These are phyloP conservation scores for Mycena albidolilacea DNA, from an alignment of 768 basidiomycete species.

Conservation along the genomic window DNA sequence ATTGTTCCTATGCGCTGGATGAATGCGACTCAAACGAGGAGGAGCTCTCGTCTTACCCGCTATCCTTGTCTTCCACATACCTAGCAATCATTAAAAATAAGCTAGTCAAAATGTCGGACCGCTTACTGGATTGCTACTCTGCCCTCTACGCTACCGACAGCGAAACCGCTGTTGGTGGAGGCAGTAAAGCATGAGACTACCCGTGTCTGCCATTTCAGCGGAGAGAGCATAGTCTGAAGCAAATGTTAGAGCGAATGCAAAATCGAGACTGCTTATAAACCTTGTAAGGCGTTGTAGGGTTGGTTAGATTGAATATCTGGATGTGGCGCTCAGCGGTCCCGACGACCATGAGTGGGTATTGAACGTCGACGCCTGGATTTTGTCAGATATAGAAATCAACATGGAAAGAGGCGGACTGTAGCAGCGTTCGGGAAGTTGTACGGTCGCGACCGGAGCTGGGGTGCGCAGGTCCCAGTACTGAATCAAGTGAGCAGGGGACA, in stretches of 20 bases:
- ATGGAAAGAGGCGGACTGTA: conserved; percentile 62
- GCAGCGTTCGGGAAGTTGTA: conserved; percentile 91
- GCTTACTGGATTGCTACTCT: conserved; percentile 94
- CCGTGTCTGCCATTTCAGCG: conserved; percentile 95
- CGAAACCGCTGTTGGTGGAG: conserved; percentile 77
- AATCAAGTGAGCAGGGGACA: conserved; percentile 11
- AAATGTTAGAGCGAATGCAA: not conserved
- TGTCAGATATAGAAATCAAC: not conserved
- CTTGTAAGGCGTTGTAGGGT: conserved; percentile 85
- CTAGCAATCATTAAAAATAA: conserved; percentile 52
- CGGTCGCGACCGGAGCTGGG: conserved; percentile 80
- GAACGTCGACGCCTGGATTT: conserved; percentile 70
- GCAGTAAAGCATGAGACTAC: conserved; percentile 88
- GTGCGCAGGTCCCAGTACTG: conserved; percentile 96
- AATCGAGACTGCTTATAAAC: conserved; percentile 52
- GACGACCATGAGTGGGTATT: conserved; percentile 89
- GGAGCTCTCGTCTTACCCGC: conserved; percentile 59
- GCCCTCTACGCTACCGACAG: conserved; percentile 90
- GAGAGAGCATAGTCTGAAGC: conserved; percentile 81
- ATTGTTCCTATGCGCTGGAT: conserved; percentile 65
- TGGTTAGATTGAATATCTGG: conserved; percentile 89
- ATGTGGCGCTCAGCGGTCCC: conserved; percentile 95
- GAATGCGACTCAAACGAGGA: conserved; percentile 5
- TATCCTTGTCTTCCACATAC: conserved; percentile 90
- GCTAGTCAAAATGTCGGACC: not conserved